Evolutionary conservation across 2,329 filamentous ascomycete genomes (phyloP), one percentile per base, ranked within the genome.

Genomic region (Sporothrix euskadiensis): DNA sequence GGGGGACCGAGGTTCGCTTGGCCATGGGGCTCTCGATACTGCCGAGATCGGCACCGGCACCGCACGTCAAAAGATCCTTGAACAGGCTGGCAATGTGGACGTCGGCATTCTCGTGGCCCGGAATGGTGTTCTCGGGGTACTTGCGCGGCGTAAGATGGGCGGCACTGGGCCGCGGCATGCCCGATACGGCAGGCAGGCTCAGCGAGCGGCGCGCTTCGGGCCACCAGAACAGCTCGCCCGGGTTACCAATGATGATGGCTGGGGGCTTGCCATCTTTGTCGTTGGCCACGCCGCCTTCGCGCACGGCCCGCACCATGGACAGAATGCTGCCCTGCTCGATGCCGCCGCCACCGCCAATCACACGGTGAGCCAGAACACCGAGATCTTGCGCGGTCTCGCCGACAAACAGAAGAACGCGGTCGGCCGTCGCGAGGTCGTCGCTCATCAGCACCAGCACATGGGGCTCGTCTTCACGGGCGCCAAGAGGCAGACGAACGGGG

Each of bases 171-270:
- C 90, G 86, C 0, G 90, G 90, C 61, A 91, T 82, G 1, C 84
- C 85, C 8, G 84, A 79, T 84, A 91, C 92, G 3, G 85, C 86
- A 0, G 79, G 79, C 0, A 85, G 80, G 0, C 88, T 92, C 75
- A 97, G 84, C 0, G 89, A 85, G 68, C 87, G 86, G 70, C 85
- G 82, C 0, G 86, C 86, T 70, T 88, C 86, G 56, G 92, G 88
- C 80, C 92, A 93, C 90, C 93, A 98, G 78, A 90, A 84, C 22
- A 92, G 83, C 81, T 97, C 90, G 4, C 93, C 93, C 4, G 89
- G 85, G 79, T 97, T 98, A 63, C 93, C 88, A 35, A 97, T 83
- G 39, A 98, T 82, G 73, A 98, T 83, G 3, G 88, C 91, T 0
- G 1, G 80, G 76, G 0, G 26, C 22, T 65, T 26, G 16, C 78